Evolutionary conservation across 1,284 basidiomycete genomes (phyloP).

Genomic region (Peniophora sp.): DNA sequence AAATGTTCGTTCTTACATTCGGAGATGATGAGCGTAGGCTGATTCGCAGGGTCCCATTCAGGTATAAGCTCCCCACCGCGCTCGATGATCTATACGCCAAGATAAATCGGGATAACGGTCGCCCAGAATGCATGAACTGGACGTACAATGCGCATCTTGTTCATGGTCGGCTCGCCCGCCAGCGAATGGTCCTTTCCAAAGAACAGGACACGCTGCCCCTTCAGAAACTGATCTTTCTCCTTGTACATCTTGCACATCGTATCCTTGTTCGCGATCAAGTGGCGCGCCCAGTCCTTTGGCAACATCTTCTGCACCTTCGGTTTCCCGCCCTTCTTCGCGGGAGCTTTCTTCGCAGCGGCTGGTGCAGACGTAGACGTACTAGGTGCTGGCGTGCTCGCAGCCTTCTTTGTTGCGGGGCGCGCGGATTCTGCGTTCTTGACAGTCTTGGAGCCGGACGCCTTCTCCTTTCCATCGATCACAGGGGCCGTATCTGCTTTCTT

Average conservation of each 20-base stretch:
- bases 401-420: no score
- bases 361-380: no score
- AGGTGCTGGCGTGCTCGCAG: no score
- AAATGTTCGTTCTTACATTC: conserved; percentile 29
- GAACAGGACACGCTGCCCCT: no score
- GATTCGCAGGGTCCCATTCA: conserved; percentile 36
- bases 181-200: no score
- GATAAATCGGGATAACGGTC: not conserved
- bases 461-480: no score
- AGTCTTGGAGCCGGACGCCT: no score
- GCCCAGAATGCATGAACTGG: conserved; percentile 19
- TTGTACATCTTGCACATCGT: no score
- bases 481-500: no score
- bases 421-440: no score
- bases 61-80: conserved; percentile 22
- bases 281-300: not conserved
- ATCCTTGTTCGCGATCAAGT: not conserved
- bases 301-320: not conserved
- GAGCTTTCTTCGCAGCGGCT: no score
- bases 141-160: conserved; percentile 12
- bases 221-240: no score
- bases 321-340: not conserved
- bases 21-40: conserved; percentile 58
- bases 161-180: not conserved
- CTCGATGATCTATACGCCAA: not conserved